Evolutionary conservation across 306 rosid genomes (phyloP).

Genomic region (Arachis stenosperma): DNA sequence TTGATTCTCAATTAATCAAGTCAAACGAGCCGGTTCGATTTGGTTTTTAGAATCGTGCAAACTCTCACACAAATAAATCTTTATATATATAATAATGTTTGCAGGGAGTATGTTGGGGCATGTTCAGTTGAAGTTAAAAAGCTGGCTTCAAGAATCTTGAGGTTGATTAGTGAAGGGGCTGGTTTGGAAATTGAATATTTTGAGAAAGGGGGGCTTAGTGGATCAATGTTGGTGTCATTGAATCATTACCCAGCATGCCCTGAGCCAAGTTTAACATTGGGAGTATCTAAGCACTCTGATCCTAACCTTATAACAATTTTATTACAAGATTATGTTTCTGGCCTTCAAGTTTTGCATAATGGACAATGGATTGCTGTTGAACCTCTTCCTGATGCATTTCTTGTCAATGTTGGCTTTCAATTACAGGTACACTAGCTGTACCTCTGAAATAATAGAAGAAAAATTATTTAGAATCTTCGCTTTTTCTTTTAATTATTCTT

Average conservation of each 20-base stretch:
- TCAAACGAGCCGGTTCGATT: too few relatives aligned
- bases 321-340: constrained; percentile 33
- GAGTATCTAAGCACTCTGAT: constrained; percentile 40
- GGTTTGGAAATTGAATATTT: constrained; percentile 35
- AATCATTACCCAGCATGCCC: constrained; percentile 43
- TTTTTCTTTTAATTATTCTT: too few relatives aligned
- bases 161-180: constrained; percentile 39
- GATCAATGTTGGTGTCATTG: not conserved
- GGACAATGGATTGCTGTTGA: constrained; percentile 39
- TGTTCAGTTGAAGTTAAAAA: constrained; percentile 38
- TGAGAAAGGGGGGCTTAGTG: constrained; percentile 36
- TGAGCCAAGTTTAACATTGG: constrained; percentile 43
- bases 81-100: not conserved
- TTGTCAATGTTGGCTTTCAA: constrained; percentile 29
- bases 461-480: too few relatives aligned
- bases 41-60: too few relatives aligned
- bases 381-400: constrained; percentile 39
- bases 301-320: constrained; percentile 41
- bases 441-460: too few relatives aligned
- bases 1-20: too few relatives aligned
- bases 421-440: constrained; percentile 28
- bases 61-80: too few relatives aligned
- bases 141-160: constrained; percentile 37
- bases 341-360: constrained; percentile 45
- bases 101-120: constrained; percentile 36